These are phyloP conservation scores for Asclepias syriaca DNA, from an alignment of 257 asterid species.

Conservation along the genomic window DNA sequence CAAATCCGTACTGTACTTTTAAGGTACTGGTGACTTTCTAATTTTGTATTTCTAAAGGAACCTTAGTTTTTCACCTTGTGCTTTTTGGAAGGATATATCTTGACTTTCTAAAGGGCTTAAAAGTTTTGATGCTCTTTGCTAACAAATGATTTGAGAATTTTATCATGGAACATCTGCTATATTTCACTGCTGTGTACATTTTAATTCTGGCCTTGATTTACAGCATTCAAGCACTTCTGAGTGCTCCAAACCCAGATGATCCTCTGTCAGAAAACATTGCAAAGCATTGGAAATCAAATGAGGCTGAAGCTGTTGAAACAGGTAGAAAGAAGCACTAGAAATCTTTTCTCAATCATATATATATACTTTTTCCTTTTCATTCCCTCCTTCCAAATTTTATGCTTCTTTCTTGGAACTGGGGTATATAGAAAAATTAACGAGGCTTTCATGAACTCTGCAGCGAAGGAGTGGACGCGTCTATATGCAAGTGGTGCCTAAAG, in stretches of 20 bases:
- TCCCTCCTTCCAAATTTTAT: not conserved
- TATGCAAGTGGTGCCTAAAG: constrained; percentile 88
- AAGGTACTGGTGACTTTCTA: constrained; percentile 42
- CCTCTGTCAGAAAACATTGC: constrained; percentile 99
- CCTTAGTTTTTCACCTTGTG: not conserved
- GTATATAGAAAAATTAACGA: not conserved
- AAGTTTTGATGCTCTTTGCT: not conserved
- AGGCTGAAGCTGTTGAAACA: constrained; percentile 97
- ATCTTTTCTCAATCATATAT: not conserved
- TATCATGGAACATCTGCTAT: not conserved
- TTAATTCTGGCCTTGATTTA: not conserved
- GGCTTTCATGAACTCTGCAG: constrained; percentile 30
- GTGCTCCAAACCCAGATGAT: constrained; percentile 99
- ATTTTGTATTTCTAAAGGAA: not conserved
- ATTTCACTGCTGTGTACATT: not conserved
- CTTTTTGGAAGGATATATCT: not conserved
- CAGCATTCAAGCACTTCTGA: constrained; percentile 98
- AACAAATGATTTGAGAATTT: not conserved
- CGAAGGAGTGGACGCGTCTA: constrained; percentile 90
- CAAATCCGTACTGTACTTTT: constrained; percentile 97
- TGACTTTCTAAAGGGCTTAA: too few relatives aligned
- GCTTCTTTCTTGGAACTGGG: not conserved
- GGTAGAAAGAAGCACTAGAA: constrained; percentile 36
- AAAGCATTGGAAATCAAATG: constrained; percentile 96
- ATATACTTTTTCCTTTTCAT: too few relatives aligned